Percentiles rank a stretch among this genome's conserved stretches.
Evolutionary conservation across 1,139 yeast genomes (phyloP).

Genomic region (Taphrina flavorubra): DNA sequence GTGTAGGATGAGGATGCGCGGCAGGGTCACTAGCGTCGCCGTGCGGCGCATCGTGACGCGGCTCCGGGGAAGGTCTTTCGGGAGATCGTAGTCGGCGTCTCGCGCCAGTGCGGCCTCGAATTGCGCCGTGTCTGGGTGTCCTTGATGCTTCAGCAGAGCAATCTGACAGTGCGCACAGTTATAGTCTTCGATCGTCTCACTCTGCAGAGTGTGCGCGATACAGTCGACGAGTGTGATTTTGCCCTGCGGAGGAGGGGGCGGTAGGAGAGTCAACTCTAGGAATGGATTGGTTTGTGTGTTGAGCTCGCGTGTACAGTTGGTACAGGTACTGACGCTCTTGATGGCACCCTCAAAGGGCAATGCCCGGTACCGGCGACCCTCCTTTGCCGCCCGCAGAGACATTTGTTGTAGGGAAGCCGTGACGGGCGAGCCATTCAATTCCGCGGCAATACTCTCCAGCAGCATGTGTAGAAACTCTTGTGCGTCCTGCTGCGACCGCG

Average conservation of each 20-base stretch:
- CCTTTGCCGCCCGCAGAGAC: slow-evolving; percentile 5
- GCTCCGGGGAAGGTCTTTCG: slow-evolving; percentile 14
- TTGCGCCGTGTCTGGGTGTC: neutral
- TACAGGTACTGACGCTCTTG: slow-evolving; percentile 19
- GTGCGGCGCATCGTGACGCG: slow-evolving; percentile 12
- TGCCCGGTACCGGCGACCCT: slow-evolving; percentile 15
- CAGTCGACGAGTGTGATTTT: slow-evolving; percentile 17
- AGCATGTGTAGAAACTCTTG: slow-evolving; percentile 37
- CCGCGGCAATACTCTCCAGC: slow-evolving; percentile 37
- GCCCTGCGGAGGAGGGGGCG: slow-evolving; percentile 1
- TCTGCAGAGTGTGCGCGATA: slow-evolving; percentile 15
- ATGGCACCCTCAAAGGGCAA: slow-evolving; percentile 34
- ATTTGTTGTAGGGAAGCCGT: slow-evolving; percentile 32
- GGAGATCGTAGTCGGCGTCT: slow-evolving; percentile 19
- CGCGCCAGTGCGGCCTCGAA: slow-evolving; percentile 7
- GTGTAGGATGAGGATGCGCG: slow-evolving; percentile 27
- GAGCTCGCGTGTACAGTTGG: slow-evolving; percentile 11
- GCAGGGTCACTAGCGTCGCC: slow-evolving; percentile 6
- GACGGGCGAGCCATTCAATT: slow-evolving; percentile 24
- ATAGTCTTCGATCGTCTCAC: slow-evolving; percentile 32
- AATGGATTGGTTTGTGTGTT: slow-evolving; percentile 20
- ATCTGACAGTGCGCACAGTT: slow-evolving; percentile 28
- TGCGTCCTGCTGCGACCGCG: slow-evolving; percentile 40
- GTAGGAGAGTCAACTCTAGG: slow-evolving; percentile 31
- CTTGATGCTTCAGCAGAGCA: slow-evolving; percentile 3